Evolutionary conservation across 768 basidiomycete species (phyloP).

Genomic region (Leccinum sublutescens): DNA sequence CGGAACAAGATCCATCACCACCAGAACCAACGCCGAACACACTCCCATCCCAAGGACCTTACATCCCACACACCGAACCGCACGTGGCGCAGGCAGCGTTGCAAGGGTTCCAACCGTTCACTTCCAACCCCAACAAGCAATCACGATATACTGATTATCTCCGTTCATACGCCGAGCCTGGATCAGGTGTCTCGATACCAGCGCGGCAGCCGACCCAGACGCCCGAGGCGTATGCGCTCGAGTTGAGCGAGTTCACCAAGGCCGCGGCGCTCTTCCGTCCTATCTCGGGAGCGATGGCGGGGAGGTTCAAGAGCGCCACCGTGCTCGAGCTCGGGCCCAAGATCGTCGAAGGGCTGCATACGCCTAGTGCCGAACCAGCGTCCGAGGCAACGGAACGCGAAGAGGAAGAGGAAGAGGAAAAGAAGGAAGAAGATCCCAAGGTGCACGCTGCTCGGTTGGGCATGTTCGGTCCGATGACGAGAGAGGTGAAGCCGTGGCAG

Average conservation of each 20-base stretch:
- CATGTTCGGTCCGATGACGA: slow-evolving; percentile 88
- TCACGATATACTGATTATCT: slow-evolving; percentile 84
- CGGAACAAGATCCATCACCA: slow-evolving; percentile 14
- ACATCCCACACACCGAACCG: slow-evolving; percentile 64
- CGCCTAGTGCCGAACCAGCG: slow-evolving; percentile 42
- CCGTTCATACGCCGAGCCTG: slow-evolving; percentile 58
- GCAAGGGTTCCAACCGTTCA: slow-evolving; percentile 87
- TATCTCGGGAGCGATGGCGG: slow-evolving; percentile 88
- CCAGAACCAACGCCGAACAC: slow-evolving; percentile 16
- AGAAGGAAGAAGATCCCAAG: slow-evolving; percentile 69
- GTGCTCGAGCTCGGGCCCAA: slow-evolving; percentile 66
- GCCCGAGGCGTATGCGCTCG: slow-evolving; percentile 71
- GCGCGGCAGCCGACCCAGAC: slow-evolving; percentile 55
- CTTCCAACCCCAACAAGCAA: slow-evolving; percentile 73
- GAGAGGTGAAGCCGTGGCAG: slow-evolving; percentile 71
- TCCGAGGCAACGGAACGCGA: slow-evolving; percentile 40
- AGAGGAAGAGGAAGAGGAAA: slow-evolving; percentile 36
- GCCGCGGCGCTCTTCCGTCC: slow-evolving; percentile 90
- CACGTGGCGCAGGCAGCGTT: slow-evolving; percentile 85
- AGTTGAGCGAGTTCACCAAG: slow-evolving; percentile 84
- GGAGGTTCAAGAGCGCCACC: slow-evolving; percentile 83
- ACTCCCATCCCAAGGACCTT: slow-evolving; percentile 31
- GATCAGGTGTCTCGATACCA: slow-evolving; percentile 45
- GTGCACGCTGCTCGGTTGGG: slow-evolving; percentile 80
- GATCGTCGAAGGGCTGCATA: slow-evolving; percentile 65